Conservation (phyloP, 371 early-diverging fungal genomes). For the Syncephalis plumigaleata region DNA sequence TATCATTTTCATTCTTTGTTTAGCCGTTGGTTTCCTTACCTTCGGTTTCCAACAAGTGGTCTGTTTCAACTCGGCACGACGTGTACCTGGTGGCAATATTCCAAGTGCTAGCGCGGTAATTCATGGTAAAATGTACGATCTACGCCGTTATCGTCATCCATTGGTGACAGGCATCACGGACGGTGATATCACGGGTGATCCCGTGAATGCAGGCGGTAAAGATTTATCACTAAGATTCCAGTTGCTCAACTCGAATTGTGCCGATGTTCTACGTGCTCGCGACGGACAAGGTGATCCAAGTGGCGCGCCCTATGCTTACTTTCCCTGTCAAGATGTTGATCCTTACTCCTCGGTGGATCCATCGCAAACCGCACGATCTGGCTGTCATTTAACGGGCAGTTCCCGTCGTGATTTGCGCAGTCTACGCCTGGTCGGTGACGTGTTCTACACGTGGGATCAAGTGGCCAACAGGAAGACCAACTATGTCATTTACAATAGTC, state of each 20-base stretch:
- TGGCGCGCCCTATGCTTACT: conserved; percentile 38
- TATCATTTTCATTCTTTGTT: conserved; percentile 50
- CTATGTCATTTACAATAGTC: conserved; percentile 58
- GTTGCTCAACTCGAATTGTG: conserved; percentile 37
- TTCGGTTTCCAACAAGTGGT: conserved; percentile 46
- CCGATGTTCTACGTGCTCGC: conserved; percentile 26
- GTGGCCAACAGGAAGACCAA: conserved; percentile 21
- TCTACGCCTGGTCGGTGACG: conserved; percentile 23
- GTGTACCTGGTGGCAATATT: neutral
- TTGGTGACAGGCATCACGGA: conserved; percentile 12
- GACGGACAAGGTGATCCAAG: conserved; percentile 5
- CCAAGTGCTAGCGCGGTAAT: neutral
- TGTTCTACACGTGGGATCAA: conserved; percentile 60
- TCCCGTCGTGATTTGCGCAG: conserved; percentile 17
- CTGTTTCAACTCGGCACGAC: conserved; percentile 9
- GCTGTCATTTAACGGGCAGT: conserved; percentile 38
- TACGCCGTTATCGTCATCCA: conserved; percentile 12
- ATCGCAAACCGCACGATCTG: conserved; percentile 26
- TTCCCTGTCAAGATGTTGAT: conserved; percentile 46
- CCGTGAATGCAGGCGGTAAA: conserved; percentile 41
- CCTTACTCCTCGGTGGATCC: conserved; percentile 23
- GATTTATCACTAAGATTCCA: conserved; percentile 69
- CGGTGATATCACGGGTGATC: conserved; percentile 4
- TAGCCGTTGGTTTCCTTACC: conserved; percentile 54
- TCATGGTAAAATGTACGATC: conserved; percentile 2